A percentile compares a stretch with the other conserved stretches of the same genome.
These are phyloP conservation scores for Fusarium equiseti DNA, from an alignment of 2,329 filamentous ascomycete genomes.

Conservation along the genomic window DNA sequence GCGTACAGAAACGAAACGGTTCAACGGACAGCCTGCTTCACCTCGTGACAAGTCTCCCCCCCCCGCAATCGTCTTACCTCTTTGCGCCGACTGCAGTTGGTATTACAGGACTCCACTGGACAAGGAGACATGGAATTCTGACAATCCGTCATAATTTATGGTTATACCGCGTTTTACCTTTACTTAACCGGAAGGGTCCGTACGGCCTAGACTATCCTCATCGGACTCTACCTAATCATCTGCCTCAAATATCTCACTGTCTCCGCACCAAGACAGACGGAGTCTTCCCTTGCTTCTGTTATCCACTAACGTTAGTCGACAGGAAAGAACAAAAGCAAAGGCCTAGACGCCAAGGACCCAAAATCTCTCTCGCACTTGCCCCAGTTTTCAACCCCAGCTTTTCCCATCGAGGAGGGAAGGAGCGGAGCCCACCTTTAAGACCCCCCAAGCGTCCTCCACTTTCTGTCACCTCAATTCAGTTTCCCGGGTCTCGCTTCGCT, in stretches of 20 bases:
- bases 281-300: not conserved
- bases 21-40: not conserved
- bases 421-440: conserved; percentile 24
- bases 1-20: not conserved
- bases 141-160: conserved; percentile 2
- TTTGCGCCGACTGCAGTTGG: conserved; percentile 13
- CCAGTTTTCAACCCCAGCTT: conserved; percentile 43
- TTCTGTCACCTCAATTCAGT: conserved; percentile 21
- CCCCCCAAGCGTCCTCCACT: conserved; percentile 31
- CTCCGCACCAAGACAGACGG: not conserved
- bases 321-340: conserved; percentile 11
- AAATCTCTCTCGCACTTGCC: conserved; percentile 14
- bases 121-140: not conserved
- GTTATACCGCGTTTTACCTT: not conserved
- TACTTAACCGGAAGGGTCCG: conserved; percentile 3
- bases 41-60: conserved; percentile 13
- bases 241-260: conserved; percentile 10
- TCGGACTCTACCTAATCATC: not conserved
- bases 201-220: not conserved
- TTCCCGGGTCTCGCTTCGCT: conserved; percentile 18
- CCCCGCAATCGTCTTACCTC: conserved; percentile 38
- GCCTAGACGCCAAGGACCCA: conserved; percentile 21
- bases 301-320: not conserved
- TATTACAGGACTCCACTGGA: conserved; percentile 17
- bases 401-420: conserved; percentile 5